Evolutionary conservation across 148 eudicot species (phyloP), one percentile per base, ranked within the genome.

Genomic region (Rhododendron molle): DNA sequence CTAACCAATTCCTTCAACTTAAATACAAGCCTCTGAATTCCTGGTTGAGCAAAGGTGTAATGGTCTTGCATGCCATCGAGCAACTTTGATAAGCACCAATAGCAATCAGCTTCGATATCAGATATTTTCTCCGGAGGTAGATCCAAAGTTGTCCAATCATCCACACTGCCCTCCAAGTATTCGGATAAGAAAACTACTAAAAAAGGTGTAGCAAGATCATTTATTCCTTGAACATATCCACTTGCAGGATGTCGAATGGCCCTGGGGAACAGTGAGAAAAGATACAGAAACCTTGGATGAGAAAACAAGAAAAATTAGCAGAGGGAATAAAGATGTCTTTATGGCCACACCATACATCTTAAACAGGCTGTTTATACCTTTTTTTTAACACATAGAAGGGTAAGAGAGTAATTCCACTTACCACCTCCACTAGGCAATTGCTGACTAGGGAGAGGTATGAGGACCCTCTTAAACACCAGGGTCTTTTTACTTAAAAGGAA

Each of bases 171-270:
- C 88, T 92, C 94, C 21, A 96, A 88, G 87, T 93, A 81, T 86
- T 96, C 99, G 5, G 99, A 95, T 90, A 96, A 92, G 90, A 96
- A 96, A 50, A 96, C 99, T 76, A 96, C 97, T 87, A 96, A 86
- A 90, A 96, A 96, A 0, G 99, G 99, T 40, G 98, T 95, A 78
- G 89, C 98, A 67, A 96, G 98, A 85, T 96, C 98, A 85, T 96
- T 96, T 92, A 96, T 96, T 90, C 99, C 99, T 88, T 96, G 99
- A 38, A 96, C 99, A 82, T 96, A 96, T 84, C 99, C 99, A 90
- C 99, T 96, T 36, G 99, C 99, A 38, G 99, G 99, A 90, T 96
- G 99, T 77, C 99, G 91, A 78, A 96, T 96, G n/a, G 99, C 98
- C 99, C 99, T 96, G 94, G 58, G 58, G 87, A 74, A 46, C 6